Evolutionary conservation across 331 rosid genomes (phyloP).

Genomic region (Saraca asoca): DNA sequence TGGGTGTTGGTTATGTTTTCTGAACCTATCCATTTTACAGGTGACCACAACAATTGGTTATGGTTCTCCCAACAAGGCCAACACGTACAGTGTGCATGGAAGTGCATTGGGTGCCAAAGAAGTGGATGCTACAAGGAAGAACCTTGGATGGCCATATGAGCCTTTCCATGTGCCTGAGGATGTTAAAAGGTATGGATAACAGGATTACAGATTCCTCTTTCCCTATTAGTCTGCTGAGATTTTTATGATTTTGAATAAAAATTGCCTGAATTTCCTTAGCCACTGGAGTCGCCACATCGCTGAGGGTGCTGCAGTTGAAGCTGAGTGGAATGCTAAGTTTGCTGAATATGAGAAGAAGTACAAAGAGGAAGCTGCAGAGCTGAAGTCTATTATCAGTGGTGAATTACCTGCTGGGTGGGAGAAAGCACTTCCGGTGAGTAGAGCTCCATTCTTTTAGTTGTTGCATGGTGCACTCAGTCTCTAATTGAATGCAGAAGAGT

Average conservation of each 20-base stretch:
- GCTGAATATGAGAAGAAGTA: conserved; percentile 85
- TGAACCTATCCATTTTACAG: conserved; percentile 40
- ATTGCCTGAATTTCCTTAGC: conserved; percentile 41
- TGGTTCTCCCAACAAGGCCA: conserved; percentile 99
- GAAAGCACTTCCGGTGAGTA: conserved; percentile 83
- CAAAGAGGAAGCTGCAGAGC: conserved; percentile 74
- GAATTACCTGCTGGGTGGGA: conserved; percentile 87
- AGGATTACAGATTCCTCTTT: conserved; percentile 20
- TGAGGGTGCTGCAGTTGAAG: conserved; percentile 75
- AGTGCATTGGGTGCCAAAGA: conserved; percentile 95
- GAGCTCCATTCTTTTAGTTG: conserved; percentile 25
- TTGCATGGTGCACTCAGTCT: neutral
- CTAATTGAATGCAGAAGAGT: conserved; percentile 8
- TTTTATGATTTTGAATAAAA: conserved; percentile 29
- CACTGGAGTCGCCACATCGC: conserved; percentile 84
- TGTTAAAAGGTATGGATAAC: conserved; percentile 69
- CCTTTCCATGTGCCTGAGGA: conserved; percentile 99
- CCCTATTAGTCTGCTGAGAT: conserved; percentile 16
- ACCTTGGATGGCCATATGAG: conserved; percentile 95
- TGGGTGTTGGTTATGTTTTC: conserved; percentile 11
- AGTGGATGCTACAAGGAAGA: conserved; percentile 95
- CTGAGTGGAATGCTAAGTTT: conserved; percentile 85
- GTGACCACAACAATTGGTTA: conserved; percentile 96
- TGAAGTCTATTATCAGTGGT: conserved; percentile 65
- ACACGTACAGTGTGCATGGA: conserved; percentile 89